Base-by-base conservation (phyloP, 163 green algal genomes). In the Prototheca cutis region DNA sequence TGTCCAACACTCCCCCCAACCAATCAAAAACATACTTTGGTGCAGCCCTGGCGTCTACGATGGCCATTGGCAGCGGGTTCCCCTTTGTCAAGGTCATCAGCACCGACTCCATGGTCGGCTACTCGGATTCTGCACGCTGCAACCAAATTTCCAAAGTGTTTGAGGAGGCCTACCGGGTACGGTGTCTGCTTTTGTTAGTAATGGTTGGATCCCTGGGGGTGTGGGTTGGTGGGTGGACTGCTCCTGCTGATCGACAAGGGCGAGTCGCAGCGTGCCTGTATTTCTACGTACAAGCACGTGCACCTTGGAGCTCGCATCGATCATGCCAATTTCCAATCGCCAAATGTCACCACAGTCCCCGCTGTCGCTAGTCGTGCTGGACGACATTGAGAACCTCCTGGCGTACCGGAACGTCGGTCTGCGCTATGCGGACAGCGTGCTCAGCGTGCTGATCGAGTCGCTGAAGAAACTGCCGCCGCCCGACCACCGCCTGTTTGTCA, bases 341-440 rank as follows among this genome's bases (percentile, higher is more conserved):
- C n/a, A n/a, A n/a, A n/a, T n/a, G n/a, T n/a, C n/a, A n/a, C 36
- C 36, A 45, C 61, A 88, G 72, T 94, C 82, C 0, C 78, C 85
- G 0, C 64, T 96, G 30, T 90, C 76, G 17, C 78, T 97, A 23
- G 77, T 99, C 32, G 84, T 99, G 5, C 76, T 99, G 53, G 93
- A 99, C 59, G 92, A 99, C 74, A 91, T 99, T 32, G 93, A 98
- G 76, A 78, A 92, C 23, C 78, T 97, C 70, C 68, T 97, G 21
- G 89, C 95, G 75, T 97, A 91, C 62, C 90, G 97, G 17, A 60
- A 83, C 51, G 96, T 97, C 33, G 93, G 93, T 0, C 90, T 90
- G 6, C 81, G 90, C 51, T 98, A 97, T 80, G 93, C 80, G 55
- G 97, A 98, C 71, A 52, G 67, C 10, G 71, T 95, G 25, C 75